phyloP scores from a whole-genome alignment of 805 yeast genomes.

The Candida piceae region DNA sequence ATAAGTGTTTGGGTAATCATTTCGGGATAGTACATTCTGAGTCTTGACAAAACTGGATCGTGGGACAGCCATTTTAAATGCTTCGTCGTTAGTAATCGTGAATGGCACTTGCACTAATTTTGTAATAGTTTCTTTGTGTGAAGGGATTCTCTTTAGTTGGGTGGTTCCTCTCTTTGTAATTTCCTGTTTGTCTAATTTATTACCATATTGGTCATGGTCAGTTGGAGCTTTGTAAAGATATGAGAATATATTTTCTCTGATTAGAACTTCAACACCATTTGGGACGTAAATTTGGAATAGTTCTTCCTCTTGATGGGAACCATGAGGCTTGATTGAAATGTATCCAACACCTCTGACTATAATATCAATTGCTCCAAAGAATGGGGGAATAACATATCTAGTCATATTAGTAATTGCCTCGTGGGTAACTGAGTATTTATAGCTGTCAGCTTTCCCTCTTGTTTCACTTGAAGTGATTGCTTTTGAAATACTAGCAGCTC shows the following conservation, averaged over 20 bases:
- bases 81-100: conserved; percentile 9
- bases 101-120: conserved; percentile 17
- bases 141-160: conserved; percentile 11
- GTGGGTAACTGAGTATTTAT: conserved; percentile 15
- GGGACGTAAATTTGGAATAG: conserved; percentile 52
- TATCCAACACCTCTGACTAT: conserved; percentile 64
- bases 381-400: conserved; percentile 63
- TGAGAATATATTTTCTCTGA: conserved; percentile 34
- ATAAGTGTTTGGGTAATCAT: conserved; percentile 21
- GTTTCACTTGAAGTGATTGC: conserved; percentile 25
- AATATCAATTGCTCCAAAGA: conserved; percentile 59
- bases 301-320: conserved; percentile 28
- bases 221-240: conserved; percentile 23
- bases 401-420: conserved; percentile 29
- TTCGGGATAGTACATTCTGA: conserved; percentile 8
- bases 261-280: conserved; percentile 44
- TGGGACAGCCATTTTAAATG: conserved; percentile 13
- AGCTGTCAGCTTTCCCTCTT: conserved; percentile 23
- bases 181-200: conserved; percentile 11
- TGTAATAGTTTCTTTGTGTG: conserved; percentile 18
- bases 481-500: conserved; percentile 29
- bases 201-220: conserved; percentile 12
- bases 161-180: conserved; percentile 8
- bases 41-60: conserved; percentile 1
- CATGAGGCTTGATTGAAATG: conserved; percentile 56